Percentiles rank a stretch among this genome's conserved stretches.
These are phyloP conservation scores for Novymonas esmeraldas DNA, from an alignment of 208 protist genomes.

Conservation along the genomic window DNA sequence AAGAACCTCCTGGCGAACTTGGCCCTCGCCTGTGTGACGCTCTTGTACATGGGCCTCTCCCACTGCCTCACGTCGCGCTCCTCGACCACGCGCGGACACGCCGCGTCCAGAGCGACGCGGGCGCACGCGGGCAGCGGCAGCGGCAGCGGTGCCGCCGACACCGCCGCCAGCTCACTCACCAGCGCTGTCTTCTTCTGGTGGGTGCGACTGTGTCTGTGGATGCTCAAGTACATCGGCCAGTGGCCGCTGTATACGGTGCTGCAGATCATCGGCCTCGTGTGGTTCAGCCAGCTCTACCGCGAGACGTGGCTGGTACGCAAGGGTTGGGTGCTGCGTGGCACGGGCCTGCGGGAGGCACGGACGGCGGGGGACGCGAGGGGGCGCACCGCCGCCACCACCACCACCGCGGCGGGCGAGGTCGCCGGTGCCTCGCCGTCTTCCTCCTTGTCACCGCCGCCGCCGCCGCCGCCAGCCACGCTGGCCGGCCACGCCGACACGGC, in stretches of 20 bases:
- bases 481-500: not conserved
- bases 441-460: not conserved
- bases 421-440: not conserved
- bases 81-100: too few species aligned
- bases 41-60: conserved; percentile 23
- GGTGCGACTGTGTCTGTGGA: conserved; percentile 24
- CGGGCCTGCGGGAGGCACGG: conserved; percentile 16
- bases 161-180: conserved; percentile 4
- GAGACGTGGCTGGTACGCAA: conserved; percentile 52
- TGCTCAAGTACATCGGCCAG: conserved; percentile 38
- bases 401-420: not conserved
- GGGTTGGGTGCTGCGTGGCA: conserved; percentile 36
- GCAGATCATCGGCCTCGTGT: conserved; percentile 44
- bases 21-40: conserved; percentile 16
- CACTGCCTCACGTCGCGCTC: conserved; percentile 7
- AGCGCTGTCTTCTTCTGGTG: conserved; percentile 12
- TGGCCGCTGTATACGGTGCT: conserved; percentile 46
- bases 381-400: not conserved
- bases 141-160: not conserved
- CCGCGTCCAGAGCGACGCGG: too few species aligned
- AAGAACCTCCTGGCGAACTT: conserved; percentile 41
- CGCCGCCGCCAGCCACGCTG: not conserved
- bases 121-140: not conserved
- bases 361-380: not conserved
- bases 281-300: conserved; percentile 44